A percentile compares a stretch with the other conserved stretches of the same genome.
Evolutionary conservation across 176 grass and related monocot species (phyloP).

Genomic region (Oryza punctata): DNA sequence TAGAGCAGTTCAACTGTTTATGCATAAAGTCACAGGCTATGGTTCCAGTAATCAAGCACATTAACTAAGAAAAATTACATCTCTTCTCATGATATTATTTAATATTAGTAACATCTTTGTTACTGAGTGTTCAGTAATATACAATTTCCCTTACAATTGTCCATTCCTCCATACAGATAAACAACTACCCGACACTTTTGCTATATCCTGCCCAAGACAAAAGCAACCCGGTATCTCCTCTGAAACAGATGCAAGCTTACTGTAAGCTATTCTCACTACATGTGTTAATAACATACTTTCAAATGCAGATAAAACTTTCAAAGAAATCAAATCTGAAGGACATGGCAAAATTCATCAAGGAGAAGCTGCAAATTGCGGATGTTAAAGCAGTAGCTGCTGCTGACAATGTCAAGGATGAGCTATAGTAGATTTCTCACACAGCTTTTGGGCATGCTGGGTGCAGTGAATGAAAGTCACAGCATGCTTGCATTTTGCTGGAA

Average conservation of each 20-base stretch:
- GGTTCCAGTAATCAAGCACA: too few relatives aligned
- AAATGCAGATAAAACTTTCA: constrained; percentile 64
- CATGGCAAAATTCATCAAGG: constrained; percentile 49
- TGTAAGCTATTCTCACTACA: background rate
- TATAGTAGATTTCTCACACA: constrained; percentile 28
- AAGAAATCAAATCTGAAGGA: constrained; percentile 65
- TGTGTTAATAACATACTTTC: background rate
- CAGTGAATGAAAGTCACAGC: background rate
- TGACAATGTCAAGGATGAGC: constrained; percentile 54
- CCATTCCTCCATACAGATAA: constrained; percentile 44
- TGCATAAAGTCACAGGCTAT: too few relatives aligned
- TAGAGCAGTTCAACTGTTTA: too few relatives aligned
- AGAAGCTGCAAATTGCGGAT: constrained; percentile 44
- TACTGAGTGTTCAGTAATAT: too few relatives aligned
- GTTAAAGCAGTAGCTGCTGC: background rate
- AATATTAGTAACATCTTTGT: too few relatives aligned
- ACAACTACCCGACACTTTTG: constrained; percentile 64
- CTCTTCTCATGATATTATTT: too few relatives aligned
- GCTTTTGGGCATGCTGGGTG: background rate
- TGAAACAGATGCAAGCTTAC: constrained; percentile 3
- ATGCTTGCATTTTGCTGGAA: background rate
- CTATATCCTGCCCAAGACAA: constrained; percentile 65
- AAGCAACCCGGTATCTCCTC: constrained; percentile 55
- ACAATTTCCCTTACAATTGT: background rate
- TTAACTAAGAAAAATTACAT: too few relatives aligned